These are phyloP conservation scores for Metschnikowia gelsemii DNA, from an alignment of 805 yeast species.

Conservation along the genomic window DNA sequence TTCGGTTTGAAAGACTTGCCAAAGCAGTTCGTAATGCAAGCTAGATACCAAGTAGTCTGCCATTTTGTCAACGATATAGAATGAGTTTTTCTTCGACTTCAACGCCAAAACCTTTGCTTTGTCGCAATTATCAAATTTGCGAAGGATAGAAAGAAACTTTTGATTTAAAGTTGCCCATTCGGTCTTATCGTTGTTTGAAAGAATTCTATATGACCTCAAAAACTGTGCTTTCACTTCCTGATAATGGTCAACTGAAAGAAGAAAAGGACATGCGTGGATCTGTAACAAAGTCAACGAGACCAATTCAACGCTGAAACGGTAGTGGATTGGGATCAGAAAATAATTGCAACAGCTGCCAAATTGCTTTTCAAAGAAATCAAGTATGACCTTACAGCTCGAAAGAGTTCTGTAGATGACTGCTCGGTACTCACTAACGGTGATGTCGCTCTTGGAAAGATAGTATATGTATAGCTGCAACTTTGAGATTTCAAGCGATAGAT, in stretches of 20 bases:
- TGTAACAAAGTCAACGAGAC: constrained; percentile 32
- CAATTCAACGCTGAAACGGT: constrained; percentile 38
- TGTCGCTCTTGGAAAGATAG: constrained; percentile 28
- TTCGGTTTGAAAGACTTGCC: constrained; percentile 35
- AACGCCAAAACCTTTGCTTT: constrained; percentile 9
- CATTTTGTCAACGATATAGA: constrained; percentile 35
- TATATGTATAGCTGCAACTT: constrained; percentile 40
- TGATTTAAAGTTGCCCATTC: constrained; percentile 13
- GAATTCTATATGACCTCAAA: constrained; percentile 13
- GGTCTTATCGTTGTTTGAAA: constrained; percentile 8
- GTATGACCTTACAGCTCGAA: constrained; percentile 28
- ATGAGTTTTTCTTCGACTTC: constrained; percentile 17
- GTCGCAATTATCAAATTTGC: constrained; percentile 16
- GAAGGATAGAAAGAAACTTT: constrained; percentile 17
- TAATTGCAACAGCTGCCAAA: constrained; percentile 21
- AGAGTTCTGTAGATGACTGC: constrained; percentile 28
- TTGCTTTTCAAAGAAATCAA: constrained; percentile 26
- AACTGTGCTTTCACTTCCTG: constrained; percentile 15
- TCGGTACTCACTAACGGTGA: constrained; percentile 30
- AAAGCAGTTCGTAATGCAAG: constrained; percentile 40
- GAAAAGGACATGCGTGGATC: constrained; percentile 21
- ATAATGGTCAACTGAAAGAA: constrained; percentile 14
- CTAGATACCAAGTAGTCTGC: constrained; percentile 36
- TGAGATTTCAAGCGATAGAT: constrained; percentile 36
- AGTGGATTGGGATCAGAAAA: constrained; percentile 41